Evolutionary conservation across 768 basidiomycete species (phyloP).

Genomic region (Pleurotus citrinopileatus): DNA sequence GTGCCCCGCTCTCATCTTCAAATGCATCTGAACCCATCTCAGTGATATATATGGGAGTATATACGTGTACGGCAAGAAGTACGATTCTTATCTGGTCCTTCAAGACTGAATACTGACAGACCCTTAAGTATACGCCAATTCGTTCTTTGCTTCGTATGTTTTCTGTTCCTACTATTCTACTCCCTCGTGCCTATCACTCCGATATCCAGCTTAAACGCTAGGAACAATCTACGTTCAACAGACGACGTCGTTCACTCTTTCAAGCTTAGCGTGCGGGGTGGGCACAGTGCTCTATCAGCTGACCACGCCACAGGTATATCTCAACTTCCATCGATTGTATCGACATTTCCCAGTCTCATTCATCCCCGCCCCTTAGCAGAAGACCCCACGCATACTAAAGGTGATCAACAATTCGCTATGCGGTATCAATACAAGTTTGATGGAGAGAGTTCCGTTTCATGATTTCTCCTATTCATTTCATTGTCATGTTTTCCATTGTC

Average conservation of each 20-base stretch:
- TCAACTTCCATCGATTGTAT: neutral
- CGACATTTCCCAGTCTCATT: neutral
- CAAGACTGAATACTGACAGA: neutral
- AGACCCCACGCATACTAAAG: neutral
- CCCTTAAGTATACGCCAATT: slow-evolving; percentile 1
- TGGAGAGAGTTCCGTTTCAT: neutral
- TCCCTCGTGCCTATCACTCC: neutral
- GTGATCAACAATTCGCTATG: neutral
- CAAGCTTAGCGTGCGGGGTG: slow-evolving; percentile 1
- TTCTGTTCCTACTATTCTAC: neutral
- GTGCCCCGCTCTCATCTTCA: neutral
- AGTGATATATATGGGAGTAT: slow-evolving; percentile 7
- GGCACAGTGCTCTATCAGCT: neutral
- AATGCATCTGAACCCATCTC: neutral
- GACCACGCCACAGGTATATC: neutral
- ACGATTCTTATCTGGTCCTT: neutral
- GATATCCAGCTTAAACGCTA: neutral
- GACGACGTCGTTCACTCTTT: neutral
- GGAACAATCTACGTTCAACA: slow-evolving; percentile 3
- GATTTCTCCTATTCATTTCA: neutral
- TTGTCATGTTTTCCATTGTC: neutral
- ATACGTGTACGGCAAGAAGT: slow-evolving; percentile 4
- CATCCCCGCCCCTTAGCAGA: neutral
- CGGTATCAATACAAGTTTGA: slow-evolving; percentile 2
- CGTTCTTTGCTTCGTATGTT: neutral